Evolutionary conservation across 2,329 filamentous ascomycete genomes (phyloP).

Genomic region (Anthostomella pinea): DNA sequence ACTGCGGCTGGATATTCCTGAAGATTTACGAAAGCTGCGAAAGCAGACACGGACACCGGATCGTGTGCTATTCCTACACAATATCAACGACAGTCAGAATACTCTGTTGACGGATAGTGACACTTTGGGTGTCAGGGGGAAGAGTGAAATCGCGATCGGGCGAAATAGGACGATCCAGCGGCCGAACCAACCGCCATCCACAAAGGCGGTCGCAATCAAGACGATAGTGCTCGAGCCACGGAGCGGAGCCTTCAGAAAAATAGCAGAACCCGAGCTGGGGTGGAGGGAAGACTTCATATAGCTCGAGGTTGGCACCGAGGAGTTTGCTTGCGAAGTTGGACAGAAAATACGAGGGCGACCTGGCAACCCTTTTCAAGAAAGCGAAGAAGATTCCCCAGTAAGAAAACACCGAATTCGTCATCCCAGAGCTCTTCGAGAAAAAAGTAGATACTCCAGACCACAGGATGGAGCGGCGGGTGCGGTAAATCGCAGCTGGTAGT

Average conservation of each 20-base stretch:
- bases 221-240: slow-evolving; percentile 21
- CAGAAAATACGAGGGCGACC: too few species aligned
- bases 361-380: too few species aligned
- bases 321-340: not conserved
- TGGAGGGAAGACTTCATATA: slow-evolving; percentile 11
- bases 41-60: slow-evolving; percentile 23
- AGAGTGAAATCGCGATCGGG: slow-evolving; percentile 21
- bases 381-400: too few species aligned
- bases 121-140: slow-evolving; percentile 14
- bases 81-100: slow-evolving; percentile 4
- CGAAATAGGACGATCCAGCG: not conserved
- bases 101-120: slow-evolving; percentile 21
- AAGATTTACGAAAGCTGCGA: slow-evolving; percentile 17
- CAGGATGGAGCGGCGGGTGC: too few species aligned
- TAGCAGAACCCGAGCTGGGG: slow-evolving; percentile 1
- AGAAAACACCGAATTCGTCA: too few species aligned
- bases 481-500: too few species aligned
- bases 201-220: slow-evolving; percentile 1
- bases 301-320: not conserved
- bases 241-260: slow-evolving; percentile 8
- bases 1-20: slow-evolving; percentile 21
- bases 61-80: slow-evolving; percentile 27
- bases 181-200: not conserved
- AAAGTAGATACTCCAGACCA: too few species aligned
- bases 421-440: too few species aligned